phyloP scores from a whole-genome alignment of 805 yeast species.

The Spathaspora hagerdaliae region DNA sequence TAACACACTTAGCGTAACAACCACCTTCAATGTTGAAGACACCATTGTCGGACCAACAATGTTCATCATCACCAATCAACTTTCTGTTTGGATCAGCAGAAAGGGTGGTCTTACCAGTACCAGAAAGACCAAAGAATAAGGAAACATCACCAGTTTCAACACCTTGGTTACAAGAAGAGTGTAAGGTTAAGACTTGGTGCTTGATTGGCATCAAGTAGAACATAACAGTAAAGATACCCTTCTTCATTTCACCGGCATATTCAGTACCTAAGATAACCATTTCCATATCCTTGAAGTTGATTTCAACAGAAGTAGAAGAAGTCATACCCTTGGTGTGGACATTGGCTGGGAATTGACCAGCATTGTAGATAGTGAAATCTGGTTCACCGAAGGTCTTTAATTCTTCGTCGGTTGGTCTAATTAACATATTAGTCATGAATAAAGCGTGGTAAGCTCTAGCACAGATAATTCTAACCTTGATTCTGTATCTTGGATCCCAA shows the following conservation, averaged over 20 bases:
- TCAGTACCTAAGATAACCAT: constrained; percentile 98
- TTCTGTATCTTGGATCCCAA: constrained; percentile 97
- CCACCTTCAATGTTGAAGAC: constrained; percentile 99
- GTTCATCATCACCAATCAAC: constrained; percentile 98
- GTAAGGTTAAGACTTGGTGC: constrained; percentile 87
- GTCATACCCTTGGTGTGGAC: constrained; percentile 97
- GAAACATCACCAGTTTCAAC: constrained; percentile 78
- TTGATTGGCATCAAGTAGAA: constrained; percentile 96
- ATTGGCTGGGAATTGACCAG: constrained; percentile 98
- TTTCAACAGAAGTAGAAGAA: constrained; percentile 90
- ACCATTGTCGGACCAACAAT: constrained; percentile 98
- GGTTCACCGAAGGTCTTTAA: constrained; percentile 90
- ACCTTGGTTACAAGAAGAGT: constrained; percentile 95
- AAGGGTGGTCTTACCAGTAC: constrained; percentile 97
- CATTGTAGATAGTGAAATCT: constrained; percentile 96
- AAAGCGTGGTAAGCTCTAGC: constrained; percentile 98
- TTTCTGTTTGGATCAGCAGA: constrained; percentile 93
- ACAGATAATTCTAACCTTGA: constrained; percentile 92
- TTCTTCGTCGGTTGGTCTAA: constrained; percentile 90
- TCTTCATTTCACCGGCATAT: constrained; percentile 99
- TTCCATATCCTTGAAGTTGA: constrained; percentile 96
- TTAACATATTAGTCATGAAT: constrained; percentile 97
- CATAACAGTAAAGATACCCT: constrained; percentile 98
- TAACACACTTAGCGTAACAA: constrained; percentile 96
- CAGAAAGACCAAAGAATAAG: constrained; percentile 92